Evolutionary conservation across 306 rosid genomes (phyloP), one percentile per base, ranked within the genome.

Genomic region (Albizia julibrissin): DNA sequence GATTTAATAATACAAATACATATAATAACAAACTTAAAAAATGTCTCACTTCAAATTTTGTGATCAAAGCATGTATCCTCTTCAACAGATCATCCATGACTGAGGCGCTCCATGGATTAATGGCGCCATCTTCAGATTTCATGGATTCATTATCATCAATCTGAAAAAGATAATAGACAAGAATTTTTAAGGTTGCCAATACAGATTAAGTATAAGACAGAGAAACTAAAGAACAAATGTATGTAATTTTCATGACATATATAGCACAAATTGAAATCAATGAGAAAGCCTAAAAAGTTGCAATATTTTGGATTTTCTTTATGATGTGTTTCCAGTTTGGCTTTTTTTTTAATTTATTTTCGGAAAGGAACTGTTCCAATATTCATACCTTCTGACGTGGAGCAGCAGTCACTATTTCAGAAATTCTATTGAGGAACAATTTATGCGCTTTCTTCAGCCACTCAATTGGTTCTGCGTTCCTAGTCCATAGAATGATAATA

Each of bases 31-130:
- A 71, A 46, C n/a, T 79, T 79, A 52, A 64, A 78, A 80, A 84
- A 52, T 21, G 59, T 72, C 94, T 87, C 87, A 93, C 98, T 24
- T 91, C 84, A 83, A 74, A 91, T 86, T 89, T 89, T 50, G 3
- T 33, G 42, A 95, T 86, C 44, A 74, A 82, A 67, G 83, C 80
- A 81, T 77, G 66, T 62, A 87, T 89, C 87, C 86, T 93, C 88
- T 84, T 84, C 81, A 91, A 66, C 44, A 95, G 85, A 59, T 75
- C 85, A 74, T 85, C 84, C 76, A 84, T 79, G 50, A 84, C 85
- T 75, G 94, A 90, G 81, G 85, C n/a, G 34, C 90, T 92, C 99
- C 97, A 95, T 46, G 99, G 99, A 86, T 93, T 93, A 43, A 89
- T 81, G 79, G 61, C 78, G 74, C 69, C 80, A 26, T 78, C 77